Conservation (phyloP, 139 green algal species). For the Picochlorum sp. region DNA sequence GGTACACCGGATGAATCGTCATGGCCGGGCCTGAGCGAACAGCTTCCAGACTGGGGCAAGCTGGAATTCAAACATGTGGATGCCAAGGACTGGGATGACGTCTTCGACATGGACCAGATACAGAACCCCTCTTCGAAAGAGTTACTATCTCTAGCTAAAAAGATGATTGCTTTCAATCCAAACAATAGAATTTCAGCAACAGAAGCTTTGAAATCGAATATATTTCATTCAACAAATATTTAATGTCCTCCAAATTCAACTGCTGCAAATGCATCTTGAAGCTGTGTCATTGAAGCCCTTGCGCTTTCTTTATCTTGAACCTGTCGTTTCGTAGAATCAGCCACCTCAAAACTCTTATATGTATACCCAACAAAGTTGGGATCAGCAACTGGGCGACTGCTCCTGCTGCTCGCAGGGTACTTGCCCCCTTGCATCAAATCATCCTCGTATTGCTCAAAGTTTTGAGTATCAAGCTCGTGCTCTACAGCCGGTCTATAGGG, state of each 20-base stretch:
- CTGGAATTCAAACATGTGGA: constrained; percentile 11
- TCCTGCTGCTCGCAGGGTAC: constrained; percentile 1
- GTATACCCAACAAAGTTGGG: constrained; percentile 96
- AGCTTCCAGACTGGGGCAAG: constrained; percentile 68
- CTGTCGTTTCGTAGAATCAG: constrained; percentile 8
- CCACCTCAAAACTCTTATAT: constrained; percentile 89
- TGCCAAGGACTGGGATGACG: not conserved
- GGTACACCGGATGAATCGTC: constrained; percentile 40
- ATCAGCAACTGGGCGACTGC: constrained; percentile 46
- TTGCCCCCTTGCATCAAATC: constrained; percentile 18
- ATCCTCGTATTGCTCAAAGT: constrained; percentile 98
- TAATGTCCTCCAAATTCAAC: constrained; percentile 7
- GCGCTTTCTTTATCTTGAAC: constrained; percentile 18
- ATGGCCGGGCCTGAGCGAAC: constrained; percentile 40
- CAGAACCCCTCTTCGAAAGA: not conserved
- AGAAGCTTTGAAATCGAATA: not conserved
- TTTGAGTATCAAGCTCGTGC: constrained; percentile 91
- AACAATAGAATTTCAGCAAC: too few species aligned
- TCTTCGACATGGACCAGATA: constrained; percentile 20
- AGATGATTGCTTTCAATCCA: not conserved
- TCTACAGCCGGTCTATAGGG: constrained; percentile 74
- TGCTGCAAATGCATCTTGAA: constrained; percentile 21
- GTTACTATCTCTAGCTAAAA: not conserved
- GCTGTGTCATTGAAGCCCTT: constrained; percentile 8
- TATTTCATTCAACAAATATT: not conserved